A percentile compares a stretch with the other conserved stretches of the same genome.
These are phyloP conservation scores for Phytophthora sojae DNA, from an alignment of 352 stramenopile genomes.

Conservation along the genomic window DNA sequence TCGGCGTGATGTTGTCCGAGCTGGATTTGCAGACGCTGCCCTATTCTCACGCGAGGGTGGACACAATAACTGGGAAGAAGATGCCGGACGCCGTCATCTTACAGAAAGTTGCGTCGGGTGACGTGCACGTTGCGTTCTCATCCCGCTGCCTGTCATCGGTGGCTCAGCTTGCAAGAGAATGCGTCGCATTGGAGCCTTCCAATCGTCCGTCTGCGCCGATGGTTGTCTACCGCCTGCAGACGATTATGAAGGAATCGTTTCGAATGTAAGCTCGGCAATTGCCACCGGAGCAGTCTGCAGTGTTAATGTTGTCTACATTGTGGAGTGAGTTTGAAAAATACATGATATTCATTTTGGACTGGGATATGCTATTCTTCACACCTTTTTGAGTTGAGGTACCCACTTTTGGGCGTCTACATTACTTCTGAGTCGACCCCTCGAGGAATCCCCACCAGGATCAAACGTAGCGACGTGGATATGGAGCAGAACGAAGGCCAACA, in stretches of 20 bases:
- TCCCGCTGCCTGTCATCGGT: not conserved
- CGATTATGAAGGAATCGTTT: constrained; percentile 7
- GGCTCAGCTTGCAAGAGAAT: constrained; percentile 13
- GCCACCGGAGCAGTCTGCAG: too few relatives aligned
- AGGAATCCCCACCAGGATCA: too few relatives aligned
- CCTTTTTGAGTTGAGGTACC: too few relatives aligned
- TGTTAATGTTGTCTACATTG: too few relatives aligned
- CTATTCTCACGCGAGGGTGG: constrained; percentile 13
- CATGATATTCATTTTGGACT: too few relatives aligned
- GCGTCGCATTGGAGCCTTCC: constrained; percentile 15
- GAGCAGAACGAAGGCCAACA: too few relatives aligned
- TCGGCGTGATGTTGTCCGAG: not conserved
- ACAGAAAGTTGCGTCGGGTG: constrained; percentile 24
- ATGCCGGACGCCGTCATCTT: constrained; percentile 28
- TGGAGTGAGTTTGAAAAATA: too few relatives aligned
- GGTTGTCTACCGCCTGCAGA: constrained; percentile 27
- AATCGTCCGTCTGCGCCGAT: constrained; percentile 18
- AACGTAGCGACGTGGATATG: too few relatives aligned
- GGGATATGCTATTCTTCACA: too few relatives aligned
- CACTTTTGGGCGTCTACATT: too few relatives aligned
- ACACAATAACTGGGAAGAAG: constrained; percentile 12
- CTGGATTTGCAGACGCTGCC: not conserved
- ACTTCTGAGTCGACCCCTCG: too few relatives aligned
- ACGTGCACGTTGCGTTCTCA: constrained; percentile 24
- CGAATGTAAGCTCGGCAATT: too few relatives aligned